These are phyloP conservation scores for Cladosporium oxysporum DNA, from an alignment of 2,329 filamentous ascomycete species.

Conservation along the genomic window DNA sequence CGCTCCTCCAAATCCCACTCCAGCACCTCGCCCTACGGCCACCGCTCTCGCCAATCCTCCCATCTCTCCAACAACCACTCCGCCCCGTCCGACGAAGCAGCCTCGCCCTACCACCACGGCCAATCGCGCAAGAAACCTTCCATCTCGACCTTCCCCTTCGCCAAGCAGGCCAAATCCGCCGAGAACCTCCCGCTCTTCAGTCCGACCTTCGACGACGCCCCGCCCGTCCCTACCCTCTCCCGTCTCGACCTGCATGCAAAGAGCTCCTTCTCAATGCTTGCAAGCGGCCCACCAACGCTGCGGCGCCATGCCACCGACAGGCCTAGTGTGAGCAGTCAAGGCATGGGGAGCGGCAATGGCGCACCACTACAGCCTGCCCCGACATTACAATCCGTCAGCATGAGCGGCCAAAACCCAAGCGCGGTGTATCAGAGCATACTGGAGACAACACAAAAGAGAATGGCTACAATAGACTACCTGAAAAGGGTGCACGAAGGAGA, in stretches of 20 bases:
- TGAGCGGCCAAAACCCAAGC: constrained; percentile 46
- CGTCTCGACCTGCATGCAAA: constrained; percentile 12
- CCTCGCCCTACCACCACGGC: constrained; percentile 20
- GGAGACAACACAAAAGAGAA: constrained; percentile 85
- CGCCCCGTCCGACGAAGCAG: constrained; percentile 33
- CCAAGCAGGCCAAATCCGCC: constrained; percentile 17
- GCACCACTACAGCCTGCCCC: constrained; percentile 27
- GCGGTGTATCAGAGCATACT: constrained; percentile 70
- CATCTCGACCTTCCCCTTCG: constrained; percentile 16
- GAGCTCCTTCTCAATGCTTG: constrained; percentile 14
- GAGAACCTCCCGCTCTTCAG: constrained; percentile 20
- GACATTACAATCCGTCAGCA: constrained; percentile 19
- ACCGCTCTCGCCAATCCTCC: constrained; percentile 34
- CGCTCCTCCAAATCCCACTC: constrained; percentile 38
- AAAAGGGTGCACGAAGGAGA: constrained; percentile 91
- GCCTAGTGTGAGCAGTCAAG: constrained; percentile 22
- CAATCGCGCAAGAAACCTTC: constrained; percentile 37
- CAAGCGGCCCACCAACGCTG: neutral
- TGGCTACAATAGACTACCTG: constrained; percentile 90
- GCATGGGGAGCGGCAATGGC: constrained; percentile 23
- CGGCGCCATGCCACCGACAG: constrained; percentile 10
- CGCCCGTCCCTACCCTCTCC: constrained; percentile 12
- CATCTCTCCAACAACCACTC: constrained; percentile 37
- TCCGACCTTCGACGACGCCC: constrained; percentile 17
- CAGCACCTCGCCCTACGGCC: constrained; percentile 27